A percentile compares a stretch with the other conserved stretches of the same genome.
phyloP scores from a whole-genome alignment of 1,139 yeast genomes.

The Geotrichum aggregatum region DNA sequence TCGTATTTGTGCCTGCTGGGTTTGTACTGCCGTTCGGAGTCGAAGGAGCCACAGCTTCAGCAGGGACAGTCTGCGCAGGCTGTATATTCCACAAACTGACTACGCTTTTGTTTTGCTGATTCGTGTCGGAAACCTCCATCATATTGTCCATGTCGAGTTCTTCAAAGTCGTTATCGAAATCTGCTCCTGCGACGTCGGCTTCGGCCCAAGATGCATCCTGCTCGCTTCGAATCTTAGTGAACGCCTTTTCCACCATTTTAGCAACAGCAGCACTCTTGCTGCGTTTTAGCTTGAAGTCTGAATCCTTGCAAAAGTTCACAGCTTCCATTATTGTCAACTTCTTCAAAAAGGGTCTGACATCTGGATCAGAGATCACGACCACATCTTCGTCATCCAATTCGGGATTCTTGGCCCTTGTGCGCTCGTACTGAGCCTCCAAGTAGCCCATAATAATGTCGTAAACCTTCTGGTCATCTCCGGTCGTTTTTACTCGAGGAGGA shows the following conservation, averaged over 20 bases:
- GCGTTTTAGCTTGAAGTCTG: slow-evolving; percentile 25
- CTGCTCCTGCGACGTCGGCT: slow-evolving; percentile 28
- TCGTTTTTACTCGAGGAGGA: slow-evolving; percentile 12
- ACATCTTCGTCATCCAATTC: slow-evolving; percentile 18
- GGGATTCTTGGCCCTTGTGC: slow-evolving; percentile 10
- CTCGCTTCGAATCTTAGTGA: slow-evolving; percentile 43
- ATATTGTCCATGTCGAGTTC: slow-evolving; percentile 46
- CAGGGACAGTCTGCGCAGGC: slow-evolving; percentile 20
- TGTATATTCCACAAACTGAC: slow-evolving; percentile 61
- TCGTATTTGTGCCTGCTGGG: slow-evolving; percentile 11
- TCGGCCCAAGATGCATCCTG: slow-evolving; percentile 41
- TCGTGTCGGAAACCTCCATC: slow-evolving; percentile 51
- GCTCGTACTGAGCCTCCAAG: slow-evolving; percentile 24
- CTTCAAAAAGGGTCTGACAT: slow-evolving; percentile 21
- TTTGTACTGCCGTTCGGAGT: slow-evolving; percentile 19
- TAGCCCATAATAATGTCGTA: slow-evolving; percentile 27
- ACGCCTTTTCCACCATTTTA: slow-evolving; percentile 54
- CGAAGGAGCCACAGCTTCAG: slow-evolving; percentile 18
- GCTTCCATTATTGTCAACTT: slow-evolving; percentile 26
- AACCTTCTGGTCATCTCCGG: slow-evolving; percentile 24
- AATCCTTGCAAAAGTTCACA: slow-evolving; percentile 27
- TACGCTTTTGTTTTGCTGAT: slow-evolving; percentile 70
- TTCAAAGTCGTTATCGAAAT: slow-evolving; percentile 44
- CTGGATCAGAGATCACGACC: slow-evolving; percentile 17
- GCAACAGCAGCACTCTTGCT: slow-evolving; percentile 54